Base-by-base conservation (phyloP, 1,284 basidiomycete species). In the Irpex sp. region DNA sequence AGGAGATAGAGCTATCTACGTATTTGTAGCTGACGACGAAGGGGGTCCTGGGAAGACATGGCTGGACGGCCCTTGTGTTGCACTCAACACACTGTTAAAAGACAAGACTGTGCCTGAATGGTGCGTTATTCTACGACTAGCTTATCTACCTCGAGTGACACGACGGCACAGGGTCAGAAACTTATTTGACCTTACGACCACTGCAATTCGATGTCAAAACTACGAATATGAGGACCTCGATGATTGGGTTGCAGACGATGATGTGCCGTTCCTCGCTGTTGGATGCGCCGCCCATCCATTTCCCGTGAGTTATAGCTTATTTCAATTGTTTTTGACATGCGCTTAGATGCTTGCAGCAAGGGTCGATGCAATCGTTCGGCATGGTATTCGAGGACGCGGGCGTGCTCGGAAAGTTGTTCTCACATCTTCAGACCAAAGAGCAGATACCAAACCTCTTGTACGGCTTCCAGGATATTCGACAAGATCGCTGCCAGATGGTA, bases 351-450 rank as follows among this genome's bases (percentile, higher is more conserved):
- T n/a, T 49, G 6, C 67, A 88, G 85, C 75, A 80, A 15, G 84
- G 85, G 9, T 78, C 81, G 0, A 72, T 82, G 8, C 86, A 88
- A 69, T 74, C 77, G 5, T 71, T 77, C 15, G 80, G 79, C 6
- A 79, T 87, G 71, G 74, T 79, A 5, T 69, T 86, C 4, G 86
- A 87, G 71, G 86, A 88, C 64, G 83, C 77, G 3, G 83, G 83
- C 1, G 81, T 83, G 5, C 76, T 88, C 5, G 87, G 79, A 17
- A 81, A 79, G 51, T 72, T 88, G 4, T 86, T 88, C 70, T 81
- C 82, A 5, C 83, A 85, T 69, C 72, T 88, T 3, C 73, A 73
- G 58, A 68, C 73, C 1, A 67, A 72, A n/a, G 80, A 81, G 17
- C 85, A 88, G 65, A 84, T 88, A 66, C 66, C 69, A 0, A 75